phyloP scores from a whole-genome alignment of 768 basidiomycete species.

The Kwoniella pini region DNA sequence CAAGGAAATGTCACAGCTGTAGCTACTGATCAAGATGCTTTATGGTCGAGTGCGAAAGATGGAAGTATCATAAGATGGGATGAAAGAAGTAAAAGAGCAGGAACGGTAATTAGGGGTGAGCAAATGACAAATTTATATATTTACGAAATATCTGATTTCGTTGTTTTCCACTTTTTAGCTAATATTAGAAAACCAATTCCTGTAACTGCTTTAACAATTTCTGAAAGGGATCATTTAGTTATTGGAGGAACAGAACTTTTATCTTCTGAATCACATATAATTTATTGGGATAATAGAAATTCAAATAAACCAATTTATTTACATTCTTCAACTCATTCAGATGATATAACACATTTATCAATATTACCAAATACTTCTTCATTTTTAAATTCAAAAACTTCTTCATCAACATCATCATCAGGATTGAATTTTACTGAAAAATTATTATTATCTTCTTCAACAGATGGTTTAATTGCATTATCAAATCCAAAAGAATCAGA shows the following conservation, averaged over 20 bases:
- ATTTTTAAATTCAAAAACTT: conserved; percentile 33
- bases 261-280: conserved; percentile 75
- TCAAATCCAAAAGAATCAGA: conserved; percentile 63
- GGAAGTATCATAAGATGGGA: conserved; percentile 52
- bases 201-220: conserved; percentile 43
- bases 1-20: conserved; percentile 37
- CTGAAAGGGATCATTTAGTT: conserved; percentile 59
- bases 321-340: conserved; percentile 88
- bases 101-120: conserved; percentile 46
- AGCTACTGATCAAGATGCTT: conserved; percentile 24
- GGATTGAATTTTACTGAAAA: conserved; percentile 52
- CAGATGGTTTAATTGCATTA: conserved; percentile 75
- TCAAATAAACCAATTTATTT: conserved; percentile 67
- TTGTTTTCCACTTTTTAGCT: conserved; percentile 18
- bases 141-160: neutral
- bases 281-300: conserved; percentile 90
- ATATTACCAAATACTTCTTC: conserved; percentile 57
- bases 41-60: conserved; percentile 50
- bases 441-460: conserved; percentile 73
- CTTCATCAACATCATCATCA: conserved; percentile 30
- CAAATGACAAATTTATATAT: neutral
- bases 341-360: conserved; percentile 79
- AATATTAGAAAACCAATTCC: conserved; percentile 45
- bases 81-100: conserved; percentile 43
- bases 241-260: conserved; percentile 81